These are phyloP conservation scores for Colletotrichum orchidophilum DNA, from an alignment of 2,329 filamentous ascomycete species.

Conservation along the genomic window DNA sequence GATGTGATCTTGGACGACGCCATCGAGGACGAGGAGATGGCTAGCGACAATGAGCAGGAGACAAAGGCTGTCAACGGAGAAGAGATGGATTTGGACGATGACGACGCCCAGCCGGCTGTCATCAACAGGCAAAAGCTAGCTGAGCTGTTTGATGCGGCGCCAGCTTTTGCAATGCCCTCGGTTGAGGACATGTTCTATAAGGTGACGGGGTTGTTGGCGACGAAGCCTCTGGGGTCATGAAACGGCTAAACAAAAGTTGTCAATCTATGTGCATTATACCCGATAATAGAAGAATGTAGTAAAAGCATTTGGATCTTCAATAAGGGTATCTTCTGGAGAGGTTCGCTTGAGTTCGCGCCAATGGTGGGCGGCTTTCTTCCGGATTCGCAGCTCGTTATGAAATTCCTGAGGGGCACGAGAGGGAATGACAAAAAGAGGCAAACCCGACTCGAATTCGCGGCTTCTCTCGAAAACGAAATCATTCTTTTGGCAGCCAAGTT, in stretches of 20 bases:
- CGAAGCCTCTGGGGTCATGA: constrained; percentile 56
- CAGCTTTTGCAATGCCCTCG: constrained; percentile 74
- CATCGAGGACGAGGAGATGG: constrained; percentile 51
- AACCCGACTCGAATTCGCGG: too few relatives aligned
- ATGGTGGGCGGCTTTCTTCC: not conserved
- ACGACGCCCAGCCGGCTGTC: constrained; percentile 65
- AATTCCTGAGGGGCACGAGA: too few relatives aligned
- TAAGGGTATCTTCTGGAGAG: not conserved
- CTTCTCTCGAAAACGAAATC: too few relatives aligned
- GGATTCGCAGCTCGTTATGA: too few relatives aligned
- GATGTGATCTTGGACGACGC: constrained; percentile 41
- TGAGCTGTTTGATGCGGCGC: constrained; percentile 75
- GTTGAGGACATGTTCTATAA: constrained; percentile 81
- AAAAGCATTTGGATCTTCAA: not conserved
- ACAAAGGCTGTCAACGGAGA: constrained; percentile 49
- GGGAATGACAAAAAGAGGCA: too few relatives aligned
- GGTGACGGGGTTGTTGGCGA: constrained; percentile 71
- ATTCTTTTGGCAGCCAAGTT: too few relatives aligned
- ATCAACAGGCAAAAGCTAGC: constrained; percentile 75
- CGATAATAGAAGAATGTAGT: constrained; percentile 29
- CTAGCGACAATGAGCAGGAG: constrained; percentile 54
- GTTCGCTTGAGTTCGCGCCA: not conserved
- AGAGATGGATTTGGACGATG: constrained; percentile 57
- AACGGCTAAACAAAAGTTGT: constrained; percentile 27
- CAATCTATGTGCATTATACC: constrained; percentile 33